A percentile compares a stretch with the other conserved stretches of the same genome.
Conservation (phyloP, 2,329 filamentous ascomycete species). For the Paradendryphiella salina region DNA sequence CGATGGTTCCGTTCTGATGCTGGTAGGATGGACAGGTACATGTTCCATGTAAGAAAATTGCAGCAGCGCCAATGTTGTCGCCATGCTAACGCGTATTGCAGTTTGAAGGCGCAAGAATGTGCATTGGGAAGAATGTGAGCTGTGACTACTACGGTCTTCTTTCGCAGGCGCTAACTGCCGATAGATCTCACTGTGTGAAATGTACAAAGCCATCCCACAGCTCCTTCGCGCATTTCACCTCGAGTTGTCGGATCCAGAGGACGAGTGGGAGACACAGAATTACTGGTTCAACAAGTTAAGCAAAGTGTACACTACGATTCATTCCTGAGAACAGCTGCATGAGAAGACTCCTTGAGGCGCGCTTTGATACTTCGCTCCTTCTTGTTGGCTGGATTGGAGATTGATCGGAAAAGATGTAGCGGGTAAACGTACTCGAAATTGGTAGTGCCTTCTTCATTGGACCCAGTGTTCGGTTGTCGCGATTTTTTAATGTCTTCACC, state of each 20-base stretch:
- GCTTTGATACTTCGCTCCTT: too few relatives aligned
- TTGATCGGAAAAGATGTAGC: too few relatives aligned
- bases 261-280: constrained; percentile 11
- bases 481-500: too few relatives aligned
- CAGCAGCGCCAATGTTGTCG: background rate
- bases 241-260: constrained; percentile 2
- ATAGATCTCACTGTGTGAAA: constrained; percentile 13
- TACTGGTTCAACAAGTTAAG: constrained; percentile 18
- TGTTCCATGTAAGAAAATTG: background rate
- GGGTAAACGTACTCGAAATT: too few relatives aligned
- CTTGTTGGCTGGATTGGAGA: too few relatives aligned
- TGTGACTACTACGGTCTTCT: too few relatives aligned
- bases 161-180: background rate
- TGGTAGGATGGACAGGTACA: constrained; percentile 62
- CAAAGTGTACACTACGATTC: background rate
- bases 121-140: constrained; percentile 8
- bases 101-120: constrained; percentile 4
- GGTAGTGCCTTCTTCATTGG: too few relatives aligned
- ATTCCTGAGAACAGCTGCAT: background rate
- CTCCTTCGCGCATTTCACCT: constrained; percentile 11
- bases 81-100: background rate
- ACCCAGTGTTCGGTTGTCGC: too few relatives aligned
- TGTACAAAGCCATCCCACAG: constrained; percentile 11
- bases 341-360: too few relatives aligned
- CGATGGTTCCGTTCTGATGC: constrained; percentile 61